These are phyloP conservation scores for Tulasnella sp. DNA, from an alignment of 768 basidiomycete genomes.

Conservation along the genomic window DNA sequence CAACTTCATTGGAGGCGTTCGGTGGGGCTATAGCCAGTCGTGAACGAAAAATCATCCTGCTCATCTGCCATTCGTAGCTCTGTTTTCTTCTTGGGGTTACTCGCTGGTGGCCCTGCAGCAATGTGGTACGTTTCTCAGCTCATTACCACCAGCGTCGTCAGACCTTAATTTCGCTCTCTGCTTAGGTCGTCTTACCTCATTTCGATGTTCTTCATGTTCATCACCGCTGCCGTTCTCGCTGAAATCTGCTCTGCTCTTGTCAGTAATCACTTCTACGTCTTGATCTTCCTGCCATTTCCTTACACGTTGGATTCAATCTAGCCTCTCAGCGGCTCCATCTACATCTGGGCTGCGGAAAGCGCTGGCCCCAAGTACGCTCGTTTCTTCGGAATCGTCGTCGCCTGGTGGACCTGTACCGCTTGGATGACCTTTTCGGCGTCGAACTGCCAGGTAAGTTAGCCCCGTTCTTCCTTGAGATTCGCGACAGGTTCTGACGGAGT, in stretches of 20 bases:
- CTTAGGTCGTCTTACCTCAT: slow-evolving; percentile 73
- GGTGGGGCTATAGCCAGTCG: slow-evolving; percentile 32
- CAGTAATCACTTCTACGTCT: slow-evolving; percentile 11
- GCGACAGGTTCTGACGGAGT: background rate
- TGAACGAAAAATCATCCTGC: slow-evolving; percentile 8
- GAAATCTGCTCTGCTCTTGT: slow-evolving; percentile 78
- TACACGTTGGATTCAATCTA: background rate
- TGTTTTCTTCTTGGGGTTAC: slow-evolving; percentile 65
- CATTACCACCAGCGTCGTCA: background rate
- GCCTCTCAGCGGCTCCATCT: slow-evolving; percentile 82
- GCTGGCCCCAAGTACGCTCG: slow-evolving; percentile 79
- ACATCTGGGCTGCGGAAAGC: slow-evolving; percentile 90
- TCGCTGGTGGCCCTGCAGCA: slow-evolving; percentile 79
- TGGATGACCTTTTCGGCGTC: slow-evolving; percentile 92
- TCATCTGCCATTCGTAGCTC: slow-evolving; percentile 34
- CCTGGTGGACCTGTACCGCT: slow-evolving; percentile 91
- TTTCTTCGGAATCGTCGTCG: slow-evolving; percentile 80
- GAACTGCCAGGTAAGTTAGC: slow-evolving; percentile 62
- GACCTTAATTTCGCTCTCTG: background rate
- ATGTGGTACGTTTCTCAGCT: slow-evolving; percentile 43
- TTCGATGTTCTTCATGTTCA: slow-evolving; percentile 76
- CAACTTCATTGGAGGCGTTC: slow-evolving; percentile 80
- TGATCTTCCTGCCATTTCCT: background rate
- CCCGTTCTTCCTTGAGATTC: background rate
- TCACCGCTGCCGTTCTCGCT: slow-evolving; percentile 76